phyloP scores from a whole-genome alignment of 768 basidiomycete genomes.

The Austroboletus eburneus region DNA sequence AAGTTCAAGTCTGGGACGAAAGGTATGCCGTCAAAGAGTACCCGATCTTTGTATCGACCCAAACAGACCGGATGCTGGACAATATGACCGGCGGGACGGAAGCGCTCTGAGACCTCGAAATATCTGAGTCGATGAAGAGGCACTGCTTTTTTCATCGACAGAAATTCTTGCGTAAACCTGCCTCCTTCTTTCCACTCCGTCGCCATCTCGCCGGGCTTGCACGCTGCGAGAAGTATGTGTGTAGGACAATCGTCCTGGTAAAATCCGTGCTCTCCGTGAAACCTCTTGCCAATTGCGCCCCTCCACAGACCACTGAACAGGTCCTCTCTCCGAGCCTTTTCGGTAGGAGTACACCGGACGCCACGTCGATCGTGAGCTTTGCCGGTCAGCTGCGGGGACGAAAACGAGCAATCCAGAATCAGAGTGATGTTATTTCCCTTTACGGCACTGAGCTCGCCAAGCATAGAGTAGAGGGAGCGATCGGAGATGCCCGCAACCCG shows the following conservation, averaged over 20 bases:
- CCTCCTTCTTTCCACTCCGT: constrained; percentile 62
- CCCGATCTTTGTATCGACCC: constrained; percentile 45
- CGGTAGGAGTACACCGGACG: constrained; percentile 58
- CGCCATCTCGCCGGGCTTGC: constrained; percentile 50
- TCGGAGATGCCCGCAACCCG: constrained; percentile 63
- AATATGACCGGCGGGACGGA: constrained; percentile 34
- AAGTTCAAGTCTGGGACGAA: constrained; percentile 48
- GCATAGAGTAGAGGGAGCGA: constrained; percentile 58
- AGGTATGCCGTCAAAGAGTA: constrained; percentile 54
- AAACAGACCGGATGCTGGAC: constrained; percentile 48
- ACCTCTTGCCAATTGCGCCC: constrained; percentile 36
- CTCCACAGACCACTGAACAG: constrained; percentile 55
- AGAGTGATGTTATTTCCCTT: constrained; percentile 72
- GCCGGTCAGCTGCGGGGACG: constrained; percentile 36
- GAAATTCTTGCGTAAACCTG: constrained; percentile 52
- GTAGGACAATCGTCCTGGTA: constrained; percentile 38
- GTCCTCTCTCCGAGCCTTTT: constrained; percentile 51
- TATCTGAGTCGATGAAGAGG: constrained; percentile 56
- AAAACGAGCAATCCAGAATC: constrained; percentile 64
- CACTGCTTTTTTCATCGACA: constrained; percentile 41
- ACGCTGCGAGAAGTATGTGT: constrained; percentile 57
- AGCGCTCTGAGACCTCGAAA: constrained; percentile 40
- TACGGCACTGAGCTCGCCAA: constrained; percentile 47
- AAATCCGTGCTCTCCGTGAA: constrained; percentile 39
- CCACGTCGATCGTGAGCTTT: constrained; percentile 43